A percentile compares a stretch with the other conserved stretches of the same genome.
Conservation (phyloP, 768 basidiomycete species). For the Pisolithus marmoratus region DNA sequence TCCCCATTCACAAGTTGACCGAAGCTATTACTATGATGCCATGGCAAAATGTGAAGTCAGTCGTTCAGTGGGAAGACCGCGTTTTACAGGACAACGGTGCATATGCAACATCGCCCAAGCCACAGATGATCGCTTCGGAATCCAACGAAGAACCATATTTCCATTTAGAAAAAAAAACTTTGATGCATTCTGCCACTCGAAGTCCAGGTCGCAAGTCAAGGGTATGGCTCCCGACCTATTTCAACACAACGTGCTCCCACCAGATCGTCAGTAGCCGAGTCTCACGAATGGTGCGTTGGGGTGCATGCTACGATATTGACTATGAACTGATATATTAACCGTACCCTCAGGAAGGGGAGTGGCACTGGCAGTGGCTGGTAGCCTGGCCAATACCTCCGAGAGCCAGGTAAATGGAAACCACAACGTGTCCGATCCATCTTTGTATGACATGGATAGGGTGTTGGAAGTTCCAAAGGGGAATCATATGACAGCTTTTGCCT, state of each 20-base stretch:
- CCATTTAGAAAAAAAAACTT: background rate
- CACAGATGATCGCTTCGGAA: background rate
- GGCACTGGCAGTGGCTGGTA: background rate
- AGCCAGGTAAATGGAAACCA: slow-evolving; percentile 12
- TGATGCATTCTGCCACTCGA: background rate
- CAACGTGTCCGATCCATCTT: slow-evolving; percentile 3
- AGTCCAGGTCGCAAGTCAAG: background rate
- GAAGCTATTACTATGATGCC: background rate
- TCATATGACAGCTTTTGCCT: background rate
- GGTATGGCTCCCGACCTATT: no score
- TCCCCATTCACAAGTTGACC: background rate
- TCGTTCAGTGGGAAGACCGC: background rate
- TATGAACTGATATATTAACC: slow-evolving; percentile 28
- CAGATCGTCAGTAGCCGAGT: slow-evolving; percentile 9
- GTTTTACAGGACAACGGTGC: background rate
- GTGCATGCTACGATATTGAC: slow-evolving; percentile 9
- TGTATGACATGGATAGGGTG: background rate
- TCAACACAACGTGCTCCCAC: background rate
- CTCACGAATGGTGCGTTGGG: slow-evolving; percentile 6
- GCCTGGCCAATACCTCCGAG: slow-evolving; percentile 6
- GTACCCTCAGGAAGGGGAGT: slow-evolving; percentile 11
- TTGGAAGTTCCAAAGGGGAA: background rate
- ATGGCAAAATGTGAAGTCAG: background rate
- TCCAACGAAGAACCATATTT: background rate
- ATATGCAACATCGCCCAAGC: background rate